Evolutionary conservation across 1,139 yeast genomes (phyloP).

Genomic region (Petasospora fabianii): DNA sequence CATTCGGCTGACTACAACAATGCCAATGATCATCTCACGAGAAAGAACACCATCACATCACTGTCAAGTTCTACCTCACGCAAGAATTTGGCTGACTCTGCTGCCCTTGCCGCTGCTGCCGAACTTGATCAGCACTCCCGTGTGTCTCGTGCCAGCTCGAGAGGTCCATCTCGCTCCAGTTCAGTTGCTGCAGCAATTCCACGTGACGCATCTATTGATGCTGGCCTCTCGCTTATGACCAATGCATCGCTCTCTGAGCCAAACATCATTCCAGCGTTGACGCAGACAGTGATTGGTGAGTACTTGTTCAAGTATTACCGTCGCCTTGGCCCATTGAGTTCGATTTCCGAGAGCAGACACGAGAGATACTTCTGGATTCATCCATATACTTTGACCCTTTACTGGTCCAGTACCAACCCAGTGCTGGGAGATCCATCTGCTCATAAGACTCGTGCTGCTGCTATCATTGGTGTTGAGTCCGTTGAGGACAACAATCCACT

Average conservation of each 20-base stretch:
- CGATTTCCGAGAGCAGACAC: conserved; percentile 78
- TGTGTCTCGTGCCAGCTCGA: conserved; percentile 19
- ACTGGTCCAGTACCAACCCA: conserved; percentile 87
- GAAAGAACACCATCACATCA: conserved; percentile 25
- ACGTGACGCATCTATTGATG: conserved; percentile 25
- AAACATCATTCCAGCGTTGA: conserved; percentile 79
- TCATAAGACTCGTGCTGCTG: conserved; percentile 72
- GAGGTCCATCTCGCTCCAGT: conserved; percentile 18
- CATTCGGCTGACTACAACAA: conserved; percentile 6
- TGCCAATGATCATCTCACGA: conserved; percentile 11
- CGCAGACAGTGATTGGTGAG: conserved; percentile 93
- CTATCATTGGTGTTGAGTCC: conserved; percentile 74
- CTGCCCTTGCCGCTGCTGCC: conserved; percentile 27
- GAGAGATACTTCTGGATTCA: conserved; percentile 96
- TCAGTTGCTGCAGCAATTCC: conserved; percentile 18
- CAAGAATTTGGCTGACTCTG: conserved; percentile 28
- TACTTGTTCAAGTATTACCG: conserved; percentile 84
- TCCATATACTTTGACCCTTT: conserved; percentile 86
- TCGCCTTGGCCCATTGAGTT: conserved; percentile 67
- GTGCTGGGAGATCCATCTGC: conserved; percentile 65
- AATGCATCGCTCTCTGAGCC: conserved; percentile 68
- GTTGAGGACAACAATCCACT: conserved; percentile 83
- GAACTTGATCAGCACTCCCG: conserved; percentile 25
- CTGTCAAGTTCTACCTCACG: conserved; percentile 24
- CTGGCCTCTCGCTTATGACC: conserved; percentile 57